Base-by-base conservation (phyloP, 371 early-diverging fungal genomes). In the Zychaea mexicana region DNA sequence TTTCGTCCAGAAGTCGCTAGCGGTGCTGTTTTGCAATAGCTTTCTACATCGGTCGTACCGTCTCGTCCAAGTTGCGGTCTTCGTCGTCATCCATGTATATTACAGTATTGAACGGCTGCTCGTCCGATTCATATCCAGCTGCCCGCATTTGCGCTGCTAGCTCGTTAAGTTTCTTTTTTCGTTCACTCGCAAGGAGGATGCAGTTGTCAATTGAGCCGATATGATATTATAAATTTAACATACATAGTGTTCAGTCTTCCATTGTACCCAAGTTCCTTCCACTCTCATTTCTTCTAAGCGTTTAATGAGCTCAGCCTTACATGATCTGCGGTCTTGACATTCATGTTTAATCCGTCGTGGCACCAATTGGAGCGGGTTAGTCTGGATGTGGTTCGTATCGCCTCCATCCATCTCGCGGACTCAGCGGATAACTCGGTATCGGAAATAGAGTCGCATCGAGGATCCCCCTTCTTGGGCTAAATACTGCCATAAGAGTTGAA, bases 331-430 rank as follows among this genome's bases (percentile, higher is more conserved):
- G 19, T 49, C 24, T 49, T 49, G 26, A 9, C 22, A 7, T 49
- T 24, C 21, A 4, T 12, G 24, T 49, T 49, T 13, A 0, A 7
- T 7, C 0, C 49, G 49, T 49, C 24, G 10, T 13, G 9, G 6
- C 22, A 12, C 7, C 26, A 24, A 12, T 10, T 24, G 49, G 49
- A 10, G 6, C 9, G 7, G 6, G n/a, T 24, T 19, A 2, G 6
- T 12, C 13, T 10, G 9, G 49, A 49, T 49, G 10, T 49, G 42
- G 42, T 17, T 17, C 49, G 49, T 9, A n/a, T n/a, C 3, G 6
- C 73, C 73, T 19, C 73, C 70, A 55, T 69, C 70, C 8, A 73
- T 60, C n/a, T 42, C 38, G 2, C 73, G 56, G 5, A 67, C 64
- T 19, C 58, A 28, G 1, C 15, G 21, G 22, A 60, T 31, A n/a